A percentile compares a stretch with the other conserved stretches of the same genome.
These are phyloP conservation scores for Trichophyton equinum DNA, from an alignment of 2,329 filamentous ascomycete genomes.

Conservation along the genomic window DNA sequence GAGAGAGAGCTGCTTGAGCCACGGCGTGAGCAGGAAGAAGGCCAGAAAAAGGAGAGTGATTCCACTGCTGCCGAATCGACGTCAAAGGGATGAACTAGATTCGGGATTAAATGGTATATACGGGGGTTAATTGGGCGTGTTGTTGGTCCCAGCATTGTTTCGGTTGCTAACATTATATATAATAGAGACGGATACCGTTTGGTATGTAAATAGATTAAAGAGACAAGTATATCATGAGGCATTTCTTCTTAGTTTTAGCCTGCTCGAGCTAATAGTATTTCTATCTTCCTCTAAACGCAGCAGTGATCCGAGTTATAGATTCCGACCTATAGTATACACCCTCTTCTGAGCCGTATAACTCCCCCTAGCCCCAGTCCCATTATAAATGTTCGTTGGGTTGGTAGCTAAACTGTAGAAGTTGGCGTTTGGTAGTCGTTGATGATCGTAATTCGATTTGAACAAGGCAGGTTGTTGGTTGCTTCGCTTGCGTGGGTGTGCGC, in stretches of 20 bases:
- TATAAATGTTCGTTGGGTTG: neutral
- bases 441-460: neutral
- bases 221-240: neutral
- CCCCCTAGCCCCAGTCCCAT: neutral
- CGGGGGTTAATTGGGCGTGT: neutral
- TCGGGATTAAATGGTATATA: neutral
- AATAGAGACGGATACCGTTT: neutral
- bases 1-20: neutral
- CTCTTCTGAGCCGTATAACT: slow-evolving; percentile 4
- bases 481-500: neutral
- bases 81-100: neutral
- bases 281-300: neutral
- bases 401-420: neutral
- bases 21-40: neutral
- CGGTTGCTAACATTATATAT: neutral
- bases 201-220: neutral
- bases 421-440: neutral
- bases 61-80: neutral
- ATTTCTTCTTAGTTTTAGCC: neutral
- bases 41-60: neutral
- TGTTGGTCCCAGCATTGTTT: neutral
- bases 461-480: neutral
- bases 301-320: neutral
- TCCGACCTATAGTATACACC: neutral
- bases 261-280: neutral